Evolutionary conservation across 202 grass and related monocot species (phyloP), one percentile per base, ranked within the genome.

Genomic region (Musa balbisiana): DNA sequence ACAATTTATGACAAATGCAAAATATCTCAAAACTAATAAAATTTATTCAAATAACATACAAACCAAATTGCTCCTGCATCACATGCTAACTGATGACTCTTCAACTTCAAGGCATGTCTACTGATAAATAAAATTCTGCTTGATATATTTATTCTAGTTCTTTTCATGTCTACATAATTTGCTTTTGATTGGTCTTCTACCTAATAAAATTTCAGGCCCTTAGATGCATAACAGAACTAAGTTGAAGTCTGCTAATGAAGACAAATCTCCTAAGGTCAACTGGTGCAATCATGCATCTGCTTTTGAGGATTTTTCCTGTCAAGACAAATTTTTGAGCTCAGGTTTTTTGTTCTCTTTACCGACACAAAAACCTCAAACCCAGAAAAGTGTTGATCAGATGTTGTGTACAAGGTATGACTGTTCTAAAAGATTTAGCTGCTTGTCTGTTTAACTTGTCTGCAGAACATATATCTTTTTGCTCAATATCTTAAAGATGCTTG

Each of bases 311-410:
- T 83, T 69, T 75, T 74, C 83, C 25, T 82, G 73, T 27, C 90
- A 83, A 80, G 84, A 85, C 49, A 86, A 80, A 11, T 84, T 89
- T 76, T 81, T 92, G 83, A 90, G 83, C 75, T 88, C 91, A 26
- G 65, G 81, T 71, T 91, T 98, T 85, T 55, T 94, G 67, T 94
- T 92, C 76, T 94, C 94, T 82, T 87, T 94, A 82, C 81, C 94
- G 52, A 73, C 84, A 71, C 94, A 92, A 81, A 94, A 78, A 73
- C 87, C 81, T 66, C 63, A 62, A 55, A 70, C 69, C 71, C 87
- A 85, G 71, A 55, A 50, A 75, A 84, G 76, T 52, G 11, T 8
- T 58, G 85, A 85, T 67, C 55, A 21, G 0, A 89, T 98, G 91
- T 50, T 77, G 82, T 84, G 76, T 64, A 55, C 84, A 81, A 92